Evolutionary conservation across 2,329 filamentous ascomycete genomes (phyloP).

Genomic region (Pseudogymnoascus sp.): DNA sequence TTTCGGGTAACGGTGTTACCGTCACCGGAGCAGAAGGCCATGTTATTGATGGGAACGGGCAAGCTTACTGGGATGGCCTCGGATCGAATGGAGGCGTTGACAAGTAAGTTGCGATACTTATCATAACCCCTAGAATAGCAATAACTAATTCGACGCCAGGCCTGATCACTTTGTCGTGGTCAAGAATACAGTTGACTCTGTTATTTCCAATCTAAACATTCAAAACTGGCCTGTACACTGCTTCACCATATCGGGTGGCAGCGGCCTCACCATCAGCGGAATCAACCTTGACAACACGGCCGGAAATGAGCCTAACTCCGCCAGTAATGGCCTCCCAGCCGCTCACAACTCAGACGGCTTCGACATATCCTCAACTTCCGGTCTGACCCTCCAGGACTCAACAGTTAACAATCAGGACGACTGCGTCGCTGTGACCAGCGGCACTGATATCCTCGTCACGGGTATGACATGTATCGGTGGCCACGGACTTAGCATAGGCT

Average conservation of each 20-base stretch:
- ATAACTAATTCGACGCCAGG: constrained; percentile 40
- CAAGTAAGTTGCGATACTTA: background rate
- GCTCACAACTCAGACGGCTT: constrained; percentile 49
- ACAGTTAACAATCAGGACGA: constrained; percentile 52
- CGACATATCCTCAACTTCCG: constrained; percentile 39
- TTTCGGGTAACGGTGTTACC: constrained; percentile 49
- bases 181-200: constrained; percentile 42
- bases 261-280: constrained; percentile 37
- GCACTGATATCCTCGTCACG: constrained; percentile 31
- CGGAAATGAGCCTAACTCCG: constrained; percentile 36
- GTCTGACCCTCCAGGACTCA: constrained; percentile 42
- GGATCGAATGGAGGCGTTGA: constrained; percentile 47
- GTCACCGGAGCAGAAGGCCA: constrained; percentile 44
- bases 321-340: constrained; percentile 13
- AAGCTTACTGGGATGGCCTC: constrained; percentile 53
- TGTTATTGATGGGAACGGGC: constrained; percentile 48
- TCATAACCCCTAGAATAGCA: background rate
- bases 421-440: constrained; percentile 51
- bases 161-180: constrained; percentile 52
- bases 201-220: constrained; percentile 42
- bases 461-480: constrained; percentile 25
- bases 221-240: constrained; percentile 48
- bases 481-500: constrained; percentile 48
- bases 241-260: constrained; percentile 39
- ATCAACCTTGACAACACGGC: constrained; percentile 51